These are phyloP conservation scores for Oropetium thomaeum DNA, from an alignment of 176 grass and related monocot species.

Conservation along the genomic window DNA sequence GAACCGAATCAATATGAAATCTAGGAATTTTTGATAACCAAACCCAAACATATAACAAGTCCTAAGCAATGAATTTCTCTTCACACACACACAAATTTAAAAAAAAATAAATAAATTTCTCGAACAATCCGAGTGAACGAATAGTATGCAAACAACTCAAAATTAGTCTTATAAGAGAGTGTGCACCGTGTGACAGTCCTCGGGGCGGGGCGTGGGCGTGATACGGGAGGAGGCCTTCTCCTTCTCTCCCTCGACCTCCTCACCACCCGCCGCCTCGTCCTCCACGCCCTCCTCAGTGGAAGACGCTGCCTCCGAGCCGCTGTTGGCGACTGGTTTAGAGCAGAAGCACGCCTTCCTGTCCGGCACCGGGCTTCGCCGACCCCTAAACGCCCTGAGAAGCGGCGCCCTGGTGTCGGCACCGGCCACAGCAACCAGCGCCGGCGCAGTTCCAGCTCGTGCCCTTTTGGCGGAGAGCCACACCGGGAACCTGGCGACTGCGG, in stretches of 20 bases:
- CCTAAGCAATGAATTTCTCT: not conserved
- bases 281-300: slow-evolving; percentile 11
- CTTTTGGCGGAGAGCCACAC: slow-evolving; percentile 14
- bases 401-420: slow-evolving; percentile 28
- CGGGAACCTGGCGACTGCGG: slow-evolving; percentile 21
- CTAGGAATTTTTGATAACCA: not conserved
- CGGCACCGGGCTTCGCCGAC: not conserved
- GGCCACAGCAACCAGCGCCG: not conserved
- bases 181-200: slow-evolving; percentile 59
- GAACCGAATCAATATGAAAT: slow-evolving; percentile 6
- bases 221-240: slow-evolving; percentile 39
- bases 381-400: slow-evolving; percentile 37
- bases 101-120: not conserved
- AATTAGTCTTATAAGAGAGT: not conserved
- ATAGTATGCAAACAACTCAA: not conserved
- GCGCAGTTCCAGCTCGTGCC: slow-evolving; percentile 3
- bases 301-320: slow-evolving; percentile 4
- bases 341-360: slow-evolving; percentile 39
- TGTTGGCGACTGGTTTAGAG: slow-evolving; percentile 28
- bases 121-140: not conserved
- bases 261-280: not conserved
- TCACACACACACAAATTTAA: too few relatives aligned
- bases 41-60: not conserved
- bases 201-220: slow-evolving; percentile 45
- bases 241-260: slow-evolving; percentile 25